Base-by-base conservation (phyloP, 1,284 basidiomycete species). In the Cerioporus squamosus region DNA sequence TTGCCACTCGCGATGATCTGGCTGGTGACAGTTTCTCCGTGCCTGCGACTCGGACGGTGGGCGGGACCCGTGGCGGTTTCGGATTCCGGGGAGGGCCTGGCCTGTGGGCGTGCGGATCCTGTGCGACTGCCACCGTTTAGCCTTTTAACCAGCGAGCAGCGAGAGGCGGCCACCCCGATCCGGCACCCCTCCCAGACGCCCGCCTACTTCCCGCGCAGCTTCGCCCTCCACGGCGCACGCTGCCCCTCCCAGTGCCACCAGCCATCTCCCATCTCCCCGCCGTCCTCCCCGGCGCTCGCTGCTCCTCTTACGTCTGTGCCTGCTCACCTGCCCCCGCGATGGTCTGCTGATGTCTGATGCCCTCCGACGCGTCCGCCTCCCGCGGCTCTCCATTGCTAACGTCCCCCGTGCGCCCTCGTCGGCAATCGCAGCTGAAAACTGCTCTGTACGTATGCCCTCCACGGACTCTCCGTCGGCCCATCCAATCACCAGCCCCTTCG, bases 341-440 rank as follows among this genome's bases (percentile, higher is more conserved):
- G 51, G 59, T 55, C 33, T 47, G 33, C 50, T 54, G 60, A 44
- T 60, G 58, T n/a, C n/a, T n/a, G n/a, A n/a, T n/a, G n/a, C n/a
- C n/a, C n/a, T n/a, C n/a, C n/a, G n/a, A n/a, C n/a, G n/a, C n/a
- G n/a, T n/a, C n/a, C n/a, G n/a, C n/a, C n/a, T n/a, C n/a, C n/a
- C n/a, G n/a, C n/a, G n/a, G n/a, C n/a, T n/a, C n/a, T n/a, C n/a
- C n/a, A n/a, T n/a, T n/a, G n/a, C n/a, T n/a, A n/a, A n/a, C n/a
- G n/a, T n/a, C 52, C 33, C 43, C 49, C 54, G 51, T n/a, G 10
- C 55, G 33, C 54, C 43, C 42, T 44, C 22, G 29, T 61, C 56
- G 62, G 62, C 59, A 60, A 63, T 63, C 59, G 62, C n/a, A n/a
- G n/a, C 52, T 26, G 53, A 56, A 50, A 56, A 36, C 33, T 36